Percentiles rank a stretch among this genome's conserved stretches.
phyloP scores from a whole-genome alignment of 768 basidiomycete species.

The Dioszegia crocea region DNA sequence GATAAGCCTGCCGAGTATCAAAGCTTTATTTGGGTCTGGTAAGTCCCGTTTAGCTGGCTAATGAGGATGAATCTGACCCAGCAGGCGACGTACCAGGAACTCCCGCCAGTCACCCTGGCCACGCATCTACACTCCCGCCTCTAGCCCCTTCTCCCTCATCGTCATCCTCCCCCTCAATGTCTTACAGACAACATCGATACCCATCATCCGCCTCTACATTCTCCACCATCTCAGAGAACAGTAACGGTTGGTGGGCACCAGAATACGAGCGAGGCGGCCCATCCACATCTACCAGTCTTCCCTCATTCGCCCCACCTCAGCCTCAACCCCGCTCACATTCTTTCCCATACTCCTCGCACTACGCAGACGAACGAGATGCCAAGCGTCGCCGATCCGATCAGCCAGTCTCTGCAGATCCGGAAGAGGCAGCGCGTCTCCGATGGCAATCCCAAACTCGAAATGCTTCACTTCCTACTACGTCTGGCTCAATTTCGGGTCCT shows the following conservation, averaged over 20 bases:
- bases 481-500: constrained; percentile 11
- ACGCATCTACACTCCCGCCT: constrained; percentile 30
- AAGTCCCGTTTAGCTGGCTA: constrained; percentile 11
- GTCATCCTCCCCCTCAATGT: constrained; percentile 27
- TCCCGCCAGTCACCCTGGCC: constrained; percentile 17
- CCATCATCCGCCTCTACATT: constrained; percentile 29
- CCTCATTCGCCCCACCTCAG: not conserved
- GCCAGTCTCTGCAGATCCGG: constrained; percentile 25
- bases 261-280: constrained; percentile 17
- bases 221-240: constrained; percentile 13
- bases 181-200: constrained; percentile 28
- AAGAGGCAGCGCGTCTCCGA: constrained; percentile 32
- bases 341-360: constrained; percentile 9
- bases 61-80: not conserved
- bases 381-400: constrained; percentile 37
- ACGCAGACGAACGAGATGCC: constrained; percentile 23
- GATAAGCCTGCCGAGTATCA: constrained; percentile 42
- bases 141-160: constrained; percentile 33
- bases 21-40: constrained; percentile 39
- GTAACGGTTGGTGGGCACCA: constrained; percentile 39
- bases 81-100: not conserved
- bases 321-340: constrained; percentile 16
- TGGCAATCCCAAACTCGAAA: constrained; percentile 41
- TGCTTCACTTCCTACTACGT: constrained; percentile 33
- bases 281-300: not conserved